Evolutionary conservation across 1,284 basidiomycete species (phyloP).

Genomic region (Tilletia horrida): DNA sequence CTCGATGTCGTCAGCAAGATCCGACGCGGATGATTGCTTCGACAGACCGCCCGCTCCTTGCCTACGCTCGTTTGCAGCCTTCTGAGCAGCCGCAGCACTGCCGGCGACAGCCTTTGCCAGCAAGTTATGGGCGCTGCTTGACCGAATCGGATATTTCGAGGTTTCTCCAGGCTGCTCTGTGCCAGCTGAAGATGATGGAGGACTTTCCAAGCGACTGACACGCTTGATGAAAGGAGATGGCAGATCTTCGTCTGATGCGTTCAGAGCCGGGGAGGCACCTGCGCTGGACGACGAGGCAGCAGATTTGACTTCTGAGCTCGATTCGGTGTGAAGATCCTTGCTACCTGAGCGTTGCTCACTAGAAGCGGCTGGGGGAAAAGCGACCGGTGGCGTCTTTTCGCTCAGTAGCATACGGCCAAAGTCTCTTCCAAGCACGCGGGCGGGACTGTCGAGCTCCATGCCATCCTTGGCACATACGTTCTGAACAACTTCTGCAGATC

Average conservation of each 20-base stretch:
- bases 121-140: slow-evolving; percentile 7
- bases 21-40: neutral
- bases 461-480: neutral
- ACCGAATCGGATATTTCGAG: slow-evolving; percentile 6
- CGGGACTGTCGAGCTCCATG: neutral
- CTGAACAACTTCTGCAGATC: slow-evolving; percentile 19
- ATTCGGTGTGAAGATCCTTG: no score
- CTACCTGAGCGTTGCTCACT: neutral
- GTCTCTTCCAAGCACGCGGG: neutral
- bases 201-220: slow-evolving; percentile 21
- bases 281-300: slow-evolving; percentile 19
- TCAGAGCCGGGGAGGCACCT: slow-evolving; percentile 18
- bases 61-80: slow-evolving; percentile 8
- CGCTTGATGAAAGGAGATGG: slow-evolving; percentile 32
- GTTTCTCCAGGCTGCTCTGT: neutral
- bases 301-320: slow-evolving; percentile 6
- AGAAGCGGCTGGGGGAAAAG: neutral
- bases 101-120: slow-evolving; percentile 11
- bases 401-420: neutral
- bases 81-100: slow-evolving; percentile 10
- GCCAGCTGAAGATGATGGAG: neutral
- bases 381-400: neutral
- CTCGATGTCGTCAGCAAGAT: neutral
- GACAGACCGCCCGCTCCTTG: neutral
- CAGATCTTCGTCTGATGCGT: slow-evolving; percentile 19